These are phyloP conservation scores for Fomitopsis serialis DNA, from an alignment of 768 basidiomycete species.

Conservation along the genomic window DNA sequence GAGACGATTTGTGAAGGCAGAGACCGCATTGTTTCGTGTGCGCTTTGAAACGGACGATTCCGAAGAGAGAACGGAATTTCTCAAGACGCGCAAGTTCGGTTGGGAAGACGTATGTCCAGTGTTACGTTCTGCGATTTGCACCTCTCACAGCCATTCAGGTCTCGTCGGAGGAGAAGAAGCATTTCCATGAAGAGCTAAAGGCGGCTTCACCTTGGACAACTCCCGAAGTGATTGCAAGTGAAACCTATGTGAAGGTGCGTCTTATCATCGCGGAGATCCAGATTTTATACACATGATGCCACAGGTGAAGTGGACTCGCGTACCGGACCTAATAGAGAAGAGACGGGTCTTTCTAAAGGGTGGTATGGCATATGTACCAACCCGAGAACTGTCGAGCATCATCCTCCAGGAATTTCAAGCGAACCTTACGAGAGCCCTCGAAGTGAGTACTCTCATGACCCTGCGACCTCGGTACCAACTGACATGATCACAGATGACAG, in stretches of 20 bases:
- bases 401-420: conserved; percentile 82
- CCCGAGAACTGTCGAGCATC: conserved; percentile 72
- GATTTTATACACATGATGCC: too few species aligned
- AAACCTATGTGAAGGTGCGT: too few species aligned
- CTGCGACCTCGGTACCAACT: background rate
- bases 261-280: background rate
- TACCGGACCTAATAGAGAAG: conserved; percentile 85
- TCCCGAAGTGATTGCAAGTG: too few species aligned
- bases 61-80: conserved; percentile 59
- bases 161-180: conserved; percentile 46
- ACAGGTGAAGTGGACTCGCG: conserved; percentile 94
- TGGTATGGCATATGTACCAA: conserved; percentile 89
- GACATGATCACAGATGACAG: conserved; percentile 54
- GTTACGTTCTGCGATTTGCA: background rate
- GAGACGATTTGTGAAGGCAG: conserved; percentile 83
- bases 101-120: conserved; percentile 46
- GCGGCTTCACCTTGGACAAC: too few species aligned
- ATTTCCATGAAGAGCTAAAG: too few species aligned
- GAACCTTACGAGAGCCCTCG: conserved; percentile 66
- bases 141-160: conserved; percentile 39
- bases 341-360: conserved; percentile 70
- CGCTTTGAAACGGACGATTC: conserved; percentile 65
- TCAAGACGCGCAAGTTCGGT: conserved; percentile 57
- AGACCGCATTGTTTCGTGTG: conserved; percentile 76
- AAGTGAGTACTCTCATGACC: conserved; percentile 40